These are phyloP conservation scores for Cryptomeria japonica DNA, from an alignment of 75 land plant genomes.

Conservation along the genomic window DNA sequence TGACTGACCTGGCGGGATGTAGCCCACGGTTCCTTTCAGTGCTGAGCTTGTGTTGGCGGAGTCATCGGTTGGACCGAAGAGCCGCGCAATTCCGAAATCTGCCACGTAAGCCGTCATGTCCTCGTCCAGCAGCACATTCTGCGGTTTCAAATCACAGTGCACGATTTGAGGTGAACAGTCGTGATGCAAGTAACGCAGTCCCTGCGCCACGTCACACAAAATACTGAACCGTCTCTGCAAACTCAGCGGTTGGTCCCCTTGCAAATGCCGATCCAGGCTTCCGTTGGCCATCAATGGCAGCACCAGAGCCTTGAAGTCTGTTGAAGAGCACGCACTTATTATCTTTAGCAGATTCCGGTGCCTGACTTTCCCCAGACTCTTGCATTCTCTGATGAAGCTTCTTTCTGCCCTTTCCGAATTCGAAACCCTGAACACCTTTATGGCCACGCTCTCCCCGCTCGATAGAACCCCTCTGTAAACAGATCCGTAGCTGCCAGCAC, in stretches of 20 bases:
- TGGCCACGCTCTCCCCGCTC: conserved; percentile 25
- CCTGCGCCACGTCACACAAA: background rate
- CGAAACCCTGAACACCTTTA: conserved; percentile 18
- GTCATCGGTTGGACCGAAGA: background rate
- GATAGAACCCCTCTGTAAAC: conserved; percentile 28
- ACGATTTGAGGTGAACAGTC: background rate
- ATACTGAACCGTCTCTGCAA: conserved; percentile 22
- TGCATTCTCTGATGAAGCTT: conserved; percentile 1
- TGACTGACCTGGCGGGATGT: conserved; percentile 5
- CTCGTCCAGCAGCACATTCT: conserved; percentile 7
- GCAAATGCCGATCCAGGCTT: conserved; percentile 25
- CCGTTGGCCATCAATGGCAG: conserved; percentile 35
- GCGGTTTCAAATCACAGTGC: conserved; percentile 15
- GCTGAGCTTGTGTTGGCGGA: background rate
- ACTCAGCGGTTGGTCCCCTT: background rate
- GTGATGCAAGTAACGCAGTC: background rate
- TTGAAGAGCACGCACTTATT: conserved; percentile 5
- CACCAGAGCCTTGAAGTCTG: conserved; percentile 19
- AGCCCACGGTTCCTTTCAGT: conserved; percentile 3
- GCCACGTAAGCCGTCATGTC: background rate
- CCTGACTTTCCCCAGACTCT: conserved; percentile 14
- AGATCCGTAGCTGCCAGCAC: conserved; percentile 24
- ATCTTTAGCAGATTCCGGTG: conserved; percentile 23
- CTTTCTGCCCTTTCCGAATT: background rate
- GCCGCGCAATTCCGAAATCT: conserved; percentile 15